Conservation (phyloP, 805 yeast species). For the Scheffersomyces lignosus region DNA sequence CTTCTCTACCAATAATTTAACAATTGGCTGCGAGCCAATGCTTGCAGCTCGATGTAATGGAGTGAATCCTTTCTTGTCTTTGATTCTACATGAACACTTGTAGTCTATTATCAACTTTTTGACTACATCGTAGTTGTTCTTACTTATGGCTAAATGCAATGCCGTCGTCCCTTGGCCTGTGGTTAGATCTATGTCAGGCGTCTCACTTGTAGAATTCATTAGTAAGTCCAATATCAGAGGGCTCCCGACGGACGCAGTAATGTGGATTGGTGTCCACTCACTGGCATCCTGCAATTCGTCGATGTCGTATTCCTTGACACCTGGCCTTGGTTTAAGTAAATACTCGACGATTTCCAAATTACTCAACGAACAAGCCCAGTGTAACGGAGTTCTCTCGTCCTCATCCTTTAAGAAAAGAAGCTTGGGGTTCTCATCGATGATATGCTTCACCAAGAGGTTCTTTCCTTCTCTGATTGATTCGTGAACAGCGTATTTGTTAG, state of each 20-base stretch:
- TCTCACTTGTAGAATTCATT: constrained; percentile 46
- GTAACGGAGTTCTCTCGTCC: constrained; percentile 79
- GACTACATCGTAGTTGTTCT: constrained; percentile 57
- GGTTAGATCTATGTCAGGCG: constrained; percentile 59
- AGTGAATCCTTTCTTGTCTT: constrained; percentile 64
- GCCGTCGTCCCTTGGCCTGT: constrained; percentile 74
- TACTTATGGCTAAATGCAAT: constrained; percentile 75
- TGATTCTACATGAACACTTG: constrained; percentile 61
- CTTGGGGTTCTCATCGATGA: constrained; percentile 52
- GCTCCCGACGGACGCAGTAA: constrained; percentile 76
- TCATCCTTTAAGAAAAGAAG: constrained; percentile 53
- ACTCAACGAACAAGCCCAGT: constrained; percentile 81
- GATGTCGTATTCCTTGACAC: constrained; percentile 47
- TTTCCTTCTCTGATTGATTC: constrained; percentile 70
- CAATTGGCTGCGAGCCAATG: constrained; percentile 61
- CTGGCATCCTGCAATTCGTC: constrained; percentile 70
- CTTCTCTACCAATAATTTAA: constrained; percentile 50
- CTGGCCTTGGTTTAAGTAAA: constrained; percentile 18
- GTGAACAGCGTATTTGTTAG: constrained; percentile 34
- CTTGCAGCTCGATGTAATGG: constrained; percentile 86
- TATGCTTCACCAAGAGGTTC: constrained; percentile 46
- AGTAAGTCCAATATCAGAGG: constrained; percentile 50
- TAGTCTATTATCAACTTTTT: constrained; percentile 50
- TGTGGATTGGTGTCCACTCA: constrained; percentile 89
- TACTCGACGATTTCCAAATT: constrained; percentile 52